Evolutionary conservation across 2,329 filamentous ascomycete genomes (phyloP).

Genomic region (Biscogniauxia marginata): DNA sequence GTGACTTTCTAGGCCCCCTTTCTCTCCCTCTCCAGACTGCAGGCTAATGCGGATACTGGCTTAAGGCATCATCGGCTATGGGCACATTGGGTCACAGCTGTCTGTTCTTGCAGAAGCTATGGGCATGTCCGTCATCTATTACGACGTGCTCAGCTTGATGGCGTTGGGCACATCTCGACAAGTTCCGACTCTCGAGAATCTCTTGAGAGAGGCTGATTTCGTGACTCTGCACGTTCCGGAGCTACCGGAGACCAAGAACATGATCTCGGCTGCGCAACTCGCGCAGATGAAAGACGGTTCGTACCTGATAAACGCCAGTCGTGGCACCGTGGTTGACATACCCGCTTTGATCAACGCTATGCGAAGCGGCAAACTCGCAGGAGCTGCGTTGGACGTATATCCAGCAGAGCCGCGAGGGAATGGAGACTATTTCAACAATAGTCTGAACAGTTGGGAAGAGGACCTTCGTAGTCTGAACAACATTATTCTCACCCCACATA

Average conservation of each 20-base stretch:
- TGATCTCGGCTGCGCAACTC: slow-evolving; percentile 80
- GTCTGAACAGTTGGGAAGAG: slow-evolving; percentile 79
- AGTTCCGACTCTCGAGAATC: slow-evolving; percentile 71
- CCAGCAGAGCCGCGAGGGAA: slow-evolving; percentile 92
- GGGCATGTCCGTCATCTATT: slow-evolving; percentile 98
- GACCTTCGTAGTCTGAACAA: slow-evolving; percentile 86
- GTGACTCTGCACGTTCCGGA: slow-evolving; percentile 94
- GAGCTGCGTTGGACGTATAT: slow-evolving; percentile 95
- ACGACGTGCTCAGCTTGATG: slow-evolving; percentile 94
- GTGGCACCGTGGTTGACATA: slow-evolving; percentile 92
- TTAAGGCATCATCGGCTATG: slow-evolving; percentile 86
- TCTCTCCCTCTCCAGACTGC: neutral
- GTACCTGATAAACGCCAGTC: slow-evolving; percentile 94
- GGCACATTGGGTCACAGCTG: slow-evolving; percentile 93
- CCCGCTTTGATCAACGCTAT: slow-evolving; percentile 86
- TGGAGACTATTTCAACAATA: slow-evolving; percentile 88
- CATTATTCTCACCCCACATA: slow-evolving; percentile 93
- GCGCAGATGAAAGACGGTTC: slow-evolving; percentile 88
- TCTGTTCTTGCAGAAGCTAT: slow-evolving; percentile 95
- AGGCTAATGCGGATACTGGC: slow-evolving; percentile 6
- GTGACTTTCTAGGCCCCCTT: slow-evolving; percentile 19
- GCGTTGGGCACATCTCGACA: slow-evolving; percentile 84
- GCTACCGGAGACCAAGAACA: slow-evolving; percentile 84
- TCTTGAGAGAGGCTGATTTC: slow-evolving; percentile 83
- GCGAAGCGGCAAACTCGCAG: slow-evolving; percentile 81